These are phyloP conservation scores for Exophiala spinifera DNA, from an alignment of 2,329 filamentous ascomycete species.

Conservation along the genomic window DNA sequence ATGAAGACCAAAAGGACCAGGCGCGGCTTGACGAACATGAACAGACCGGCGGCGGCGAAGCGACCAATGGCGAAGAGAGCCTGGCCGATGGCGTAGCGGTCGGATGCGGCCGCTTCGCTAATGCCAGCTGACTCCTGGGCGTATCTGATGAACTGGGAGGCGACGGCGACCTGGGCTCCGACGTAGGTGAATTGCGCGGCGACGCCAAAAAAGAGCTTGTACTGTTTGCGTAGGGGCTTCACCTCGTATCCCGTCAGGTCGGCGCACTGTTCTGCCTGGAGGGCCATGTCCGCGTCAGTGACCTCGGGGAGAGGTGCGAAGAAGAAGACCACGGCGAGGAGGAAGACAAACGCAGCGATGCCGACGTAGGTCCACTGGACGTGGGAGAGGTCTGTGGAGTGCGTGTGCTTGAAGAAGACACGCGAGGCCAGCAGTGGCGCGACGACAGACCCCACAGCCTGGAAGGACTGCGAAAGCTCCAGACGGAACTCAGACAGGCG, in stretches of 20 bases:
- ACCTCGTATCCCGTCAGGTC: slow-evolving; percentile 44
- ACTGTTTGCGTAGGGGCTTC: slow-evolving; percentile 67
- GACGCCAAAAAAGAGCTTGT: slow-evolving; percentile 71
- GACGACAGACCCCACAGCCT: slow-evolving; percentile 71
- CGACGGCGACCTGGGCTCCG: slow-evolving; percentile 43
- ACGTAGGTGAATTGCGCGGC: slow-evolving; percentile 79
- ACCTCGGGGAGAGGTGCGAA: slow-evolving; percentile 68
- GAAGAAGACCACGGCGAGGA: slow-evolving; percentile 65
- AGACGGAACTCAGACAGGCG: slow-evolving; percentile 73
- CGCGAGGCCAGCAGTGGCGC: slow-evolving; percentile 67
- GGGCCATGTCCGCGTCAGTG: slow-evolving; percentile 66
- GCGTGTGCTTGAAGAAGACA: slow-evolving; percentile 63
- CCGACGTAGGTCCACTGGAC: slow-evolving; percentile 82
- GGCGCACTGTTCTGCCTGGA: slow-evolving; percentile 49
- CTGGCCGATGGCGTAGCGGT: slow-evolving; percentile 74
- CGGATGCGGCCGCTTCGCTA: slow-evolving; percentile 56
- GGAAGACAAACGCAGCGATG: slow-evolving; percentile 68
- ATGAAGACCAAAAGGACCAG: slow-evolving; percentile 70
- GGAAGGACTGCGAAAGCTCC: slow-evolving; percentile 74
- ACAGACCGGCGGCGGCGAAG: slow-evolving; percentile 65
- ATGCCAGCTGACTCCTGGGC: slow-evolving; percentile 59
- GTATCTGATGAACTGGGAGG: slow-evolving; percentile 59
- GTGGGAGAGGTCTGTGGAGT: slow-evolving; percentile 59
- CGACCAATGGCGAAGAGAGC: slow-evolving; percentile 71
- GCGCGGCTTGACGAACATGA: slow-evolving; percentile 66